A percentile compares a stretch with the other conserved stretches of the same genome.
Evolutionary conservation across 2,329 filamentous ascomycete species (phyloP).

Genomic region (Penicillium sp.): DNA sequence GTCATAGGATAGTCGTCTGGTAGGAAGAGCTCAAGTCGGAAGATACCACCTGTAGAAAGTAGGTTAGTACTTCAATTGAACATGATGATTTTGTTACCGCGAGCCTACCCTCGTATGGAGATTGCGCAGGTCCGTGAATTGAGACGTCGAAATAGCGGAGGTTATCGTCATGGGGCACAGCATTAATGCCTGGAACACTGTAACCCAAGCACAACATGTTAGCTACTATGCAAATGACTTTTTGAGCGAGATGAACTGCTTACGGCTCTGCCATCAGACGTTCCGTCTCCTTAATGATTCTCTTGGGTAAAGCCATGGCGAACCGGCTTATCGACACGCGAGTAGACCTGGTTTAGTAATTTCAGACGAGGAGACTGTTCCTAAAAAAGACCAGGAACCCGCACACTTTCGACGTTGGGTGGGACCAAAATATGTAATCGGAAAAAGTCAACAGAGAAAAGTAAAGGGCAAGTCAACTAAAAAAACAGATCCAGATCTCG

Average conservation of each 20-base stretch:
- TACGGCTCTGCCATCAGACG: conserved; percentile 95
- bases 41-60: conserved; percentile 66
- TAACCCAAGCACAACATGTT: conserved; percentile 1
- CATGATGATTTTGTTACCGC: background rate
- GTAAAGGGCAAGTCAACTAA: conserved; percentile 1
- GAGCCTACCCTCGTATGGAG: conserved; percentile 81
- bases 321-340: conserved; percentile 25
- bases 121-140: conserved; percentile 87
- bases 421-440: background rate
- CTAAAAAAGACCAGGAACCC: background rate
- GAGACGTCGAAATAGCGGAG: conserved; percentile 97
- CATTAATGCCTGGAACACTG: conserved; percentile 94
- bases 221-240: background rate
- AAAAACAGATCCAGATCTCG: conserved; percentile 14
- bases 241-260: conserved; percentile 37
- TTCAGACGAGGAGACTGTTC: background rate
- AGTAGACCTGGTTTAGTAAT: conserved; percentile 4
- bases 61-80: conserved; percentile 6
- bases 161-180: conserved; percentile 94
- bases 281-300: conserved; percentile 98
- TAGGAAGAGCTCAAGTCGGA: conserved; percentile 95
- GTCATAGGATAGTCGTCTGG: conserved; percentile 99
- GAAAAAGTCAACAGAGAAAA: background rate
- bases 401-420: background rate
- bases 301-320: conserved; percentile 76